A percentile compares a stretch with the other conserved stretches of the same genome.
Conservation (phyloP, 805 yeast genomes). For the Metschnikowia picachoensis region DNA sequence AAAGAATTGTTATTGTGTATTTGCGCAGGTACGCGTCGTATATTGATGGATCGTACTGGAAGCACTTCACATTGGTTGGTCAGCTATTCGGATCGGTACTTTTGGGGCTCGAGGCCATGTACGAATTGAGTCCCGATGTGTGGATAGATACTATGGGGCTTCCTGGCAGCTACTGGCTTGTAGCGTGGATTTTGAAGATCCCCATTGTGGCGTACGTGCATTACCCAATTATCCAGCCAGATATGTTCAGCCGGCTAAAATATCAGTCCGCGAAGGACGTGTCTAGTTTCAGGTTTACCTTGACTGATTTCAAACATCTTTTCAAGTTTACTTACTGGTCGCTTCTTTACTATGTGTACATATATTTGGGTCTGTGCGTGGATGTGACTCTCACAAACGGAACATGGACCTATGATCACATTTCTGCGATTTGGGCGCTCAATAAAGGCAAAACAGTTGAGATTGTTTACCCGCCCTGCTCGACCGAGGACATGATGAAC, state of each 20-base stretch:
- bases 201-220: conserved; percentile 92
- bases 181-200: conserved; percentile 50
- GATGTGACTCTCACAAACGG: conserved; percentile 74
- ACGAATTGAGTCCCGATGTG: conserved; percentile 73
- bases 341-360: conserved; percentile 57
- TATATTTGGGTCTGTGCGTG: conserved; percentile 61
- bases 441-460: conserved; percentile 31
- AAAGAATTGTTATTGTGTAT: conserved; percentile 59
- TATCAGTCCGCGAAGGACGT: conserved; percentile 19
- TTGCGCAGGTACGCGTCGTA: conserved; percentile 48
- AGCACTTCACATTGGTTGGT: conserved; percentile 73
- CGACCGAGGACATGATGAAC: conserved; percentile 48
- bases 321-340: conserved; percentile 67
- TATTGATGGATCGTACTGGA: conserved; percentile 74
- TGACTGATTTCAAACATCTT: conserved; percentile 26
- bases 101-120: conserved; percentile 67
- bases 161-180: conserved; percentile 78
- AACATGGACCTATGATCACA: conserved; percentile 86
- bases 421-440: conserved; percentile 58
- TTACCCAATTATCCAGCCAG: conserved; percentile 85
- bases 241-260: conserved; percentile 70
- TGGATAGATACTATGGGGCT: conserved; percentile 94
- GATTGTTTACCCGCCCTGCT: conserved; percentile 86
- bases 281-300: conserved; percentile 18
- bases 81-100: conserved; percentile 80